Conservation (phyloP, 495 filamentous ascomycete genomes). For the Penicillium diatomitis region DNA sequence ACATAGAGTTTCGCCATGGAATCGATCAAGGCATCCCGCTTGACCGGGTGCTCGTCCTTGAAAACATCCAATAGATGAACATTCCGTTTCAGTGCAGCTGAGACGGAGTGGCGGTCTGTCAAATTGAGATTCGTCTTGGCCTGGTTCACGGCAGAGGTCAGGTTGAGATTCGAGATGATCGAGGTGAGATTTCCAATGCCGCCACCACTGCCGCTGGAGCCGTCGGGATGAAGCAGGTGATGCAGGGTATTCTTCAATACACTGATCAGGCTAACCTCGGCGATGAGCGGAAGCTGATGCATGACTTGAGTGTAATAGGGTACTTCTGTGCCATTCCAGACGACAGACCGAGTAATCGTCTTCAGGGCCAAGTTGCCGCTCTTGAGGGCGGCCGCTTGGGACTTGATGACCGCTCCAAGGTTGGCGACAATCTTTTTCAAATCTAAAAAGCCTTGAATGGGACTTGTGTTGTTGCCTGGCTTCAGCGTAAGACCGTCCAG, state of each 20-base stretch:
- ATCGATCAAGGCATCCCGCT: slow-evolving; percentile 10
- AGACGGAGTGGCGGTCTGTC: not conserved
- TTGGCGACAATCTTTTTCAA: slow-evolving; percentile 21
- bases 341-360: slow-evolving; percentile 22
- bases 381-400: slow-evolving; percentile 20
- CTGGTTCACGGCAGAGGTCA: not conserved
- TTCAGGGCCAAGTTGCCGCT: slow-evolving; percentile 25
- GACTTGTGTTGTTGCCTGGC: slow-evolving; percentile 50
- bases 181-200: not conserved
- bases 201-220: not conserved
- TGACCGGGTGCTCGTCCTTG: slow-evolving; percentile 9
- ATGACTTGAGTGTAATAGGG: slow-evolving; percentile 36
- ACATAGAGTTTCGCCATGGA: slow-evolving; percentile 5
- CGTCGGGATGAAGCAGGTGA: slow-evolving; percentile 5
- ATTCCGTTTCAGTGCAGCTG: slow-evolving; percentile 9
- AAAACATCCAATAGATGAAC: slow-evolving; percentile 7
- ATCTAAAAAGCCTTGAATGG: slow-evolving; percentile 36
- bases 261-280: slow-evolving; percentile 19
- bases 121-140: slow-evolving; percentile 2
- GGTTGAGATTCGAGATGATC: slow-evolving; percentile 3
- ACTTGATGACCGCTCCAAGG: slow-evolving; percentile 17
- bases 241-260: slow-evolving; percentile 28
- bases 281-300: slow-evolving; percentile 24
- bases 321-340: slow-evolving; percentile 25
- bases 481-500: slow-evolving; percentile 47